Evolutionary conservation across 140 eudicot genomes (phyloP), one percentile per base, ranked within the genome.

Genomic region (Ambrosia hybrid): DNA sequence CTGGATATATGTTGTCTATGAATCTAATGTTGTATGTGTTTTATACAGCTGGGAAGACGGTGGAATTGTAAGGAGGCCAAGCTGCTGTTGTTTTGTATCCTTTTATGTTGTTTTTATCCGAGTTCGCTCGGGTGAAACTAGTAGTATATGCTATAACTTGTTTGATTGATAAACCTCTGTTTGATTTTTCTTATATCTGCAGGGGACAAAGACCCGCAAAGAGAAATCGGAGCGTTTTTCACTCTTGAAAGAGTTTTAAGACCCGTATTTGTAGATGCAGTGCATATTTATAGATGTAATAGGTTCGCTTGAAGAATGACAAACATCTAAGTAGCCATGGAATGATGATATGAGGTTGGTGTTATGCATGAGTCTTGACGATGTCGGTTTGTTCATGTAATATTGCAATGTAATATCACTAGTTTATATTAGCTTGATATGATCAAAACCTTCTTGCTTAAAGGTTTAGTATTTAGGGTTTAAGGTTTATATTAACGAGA

Each of bases 41-140:
- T 7, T 65, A 17, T 57, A 65, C 64, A 75, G 69, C 69, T 64
- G 81, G 55, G 77, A 81, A 77, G 80, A 65, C 61, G 68, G 60
- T 77, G 83, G 84, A 73, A 74, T 84, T 84, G 83, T 78, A 26
- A 63, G 79, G 83, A 80, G 76, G 70, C 81, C 75, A 14, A 65
- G 77, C 73, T 77, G 74, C 46, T 73, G 75, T 57, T 57, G 16
- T 73, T 12, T 65, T 84, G 83, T 77, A 84, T 80, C 88, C 88
- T 84, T 78, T 30, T 21, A 6, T 73, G 15, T 37, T 10, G 7
- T 33, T 59, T 9, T 2, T 30, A 21, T 21, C 30, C 30, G 30
- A 21, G 30, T 21, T 0, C 1, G 39, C 9, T 68, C 64, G 51
- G 65, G 68, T 43, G 34, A 48, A 78, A 34, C 30, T 1, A 30